A percentile compares a stretch with the other conserved stretches of the same genome.
phyloP scores from a whole-genome alignment of 2,329 filamentous ascomycete genomes.

The Diaporthe sp. region DNA sequence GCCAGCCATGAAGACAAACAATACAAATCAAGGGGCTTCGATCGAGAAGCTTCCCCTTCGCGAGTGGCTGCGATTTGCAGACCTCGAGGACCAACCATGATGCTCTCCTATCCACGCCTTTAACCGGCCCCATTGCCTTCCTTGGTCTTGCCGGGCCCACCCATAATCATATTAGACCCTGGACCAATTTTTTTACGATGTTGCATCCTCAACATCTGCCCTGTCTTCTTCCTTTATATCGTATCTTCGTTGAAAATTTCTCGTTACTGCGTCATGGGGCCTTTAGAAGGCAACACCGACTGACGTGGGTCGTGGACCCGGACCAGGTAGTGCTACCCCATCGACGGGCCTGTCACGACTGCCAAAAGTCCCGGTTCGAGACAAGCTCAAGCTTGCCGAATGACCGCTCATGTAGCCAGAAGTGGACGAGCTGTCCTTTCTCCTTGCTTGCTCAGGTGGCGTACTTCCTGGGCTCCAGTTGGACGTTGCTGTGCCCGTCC shows the following conservation, averaged over 20 bases:
- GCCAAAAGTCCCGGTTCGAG: conserved; percentile 36
- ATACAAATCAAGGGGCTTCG: conserved; percentile 21
- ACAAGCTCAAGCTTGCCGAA: conserved; percentile 29
- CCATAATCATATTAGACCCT: conserved; percentile 1
- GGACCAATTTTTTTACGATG: conserved; percentile 27
- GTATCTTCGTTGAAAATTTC: not conserved
- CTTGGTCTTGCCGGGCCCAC: conserved; percentile 28
- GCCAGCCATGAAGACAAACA: conserved; percentile 32
- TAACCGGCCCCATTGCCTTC: conserved; percentile 19
- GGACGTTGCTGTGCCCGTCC: conserved; percentile 46
- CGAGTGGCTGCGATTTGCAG: not conserved
- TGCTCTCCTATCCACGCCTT: conserved; percentile 8
- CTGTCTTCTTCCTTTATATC: not conserved
- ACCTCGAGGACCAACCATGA: not conserved
- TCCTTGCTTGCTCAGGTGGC: conserved; percentile 48
- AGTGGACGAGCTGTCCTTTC: conserved; percentile 54
- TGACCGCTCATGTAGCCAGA: conserved; percentile 44
- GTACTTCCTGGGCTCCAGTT: conserved; percentile 63
- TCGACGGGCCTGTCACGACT: conserved; percentile 29
- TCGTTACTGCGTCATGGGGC: not conserved
- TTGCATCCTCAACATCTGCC: not conserved
- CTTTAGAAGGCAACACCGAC: conserved; percentile 61
- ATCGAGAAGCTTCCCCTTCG: conserved; percentile 31
- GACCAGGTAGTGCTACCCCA: conserved; percentile 33
- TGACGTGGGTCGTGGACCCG: conserved; percentile 52